These are phyloP conservation scores for Gyrodon lividus DNA, from an alignment of 768 basidiomycete genomes.

Conservation along the genomic window DNA sequence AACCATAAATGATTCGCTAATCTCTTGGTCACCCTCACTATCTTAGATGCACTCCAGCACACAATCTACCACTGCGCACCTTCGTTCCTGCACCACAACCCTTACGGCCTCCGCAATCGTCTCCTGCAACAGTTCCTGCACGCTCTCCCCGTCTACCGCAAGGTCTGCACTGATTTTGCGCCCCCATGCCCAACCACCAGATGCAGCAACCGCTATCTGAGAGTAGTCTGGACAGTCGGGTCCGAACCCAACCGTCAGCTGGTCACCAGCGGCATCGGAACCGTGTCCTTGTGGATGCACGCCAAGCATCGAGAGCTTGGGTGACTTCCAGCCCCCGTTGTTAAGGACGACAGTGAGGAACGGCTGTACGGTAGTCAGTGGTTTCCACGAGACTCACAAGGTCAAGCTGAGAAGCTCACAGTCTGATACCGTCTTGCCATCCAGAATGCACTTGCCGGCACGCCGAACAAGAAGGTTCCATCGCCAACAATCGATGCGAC, in stretches of 20 bases:
- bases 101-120: conserved; percentile 49
- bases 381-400: too few relatives aligned
- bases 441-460: conserved; percentile 69
- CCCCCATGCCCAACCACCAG: conserved; percentile 66
- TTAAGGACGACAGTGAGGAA: conserved; percentile 71
- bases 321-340: conserved; percentile 71
- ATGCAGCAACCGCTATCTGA: conserved; percentile 64
- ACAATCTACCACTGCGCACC: conserved; percentile 68
- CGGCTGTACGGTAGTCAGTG: conserved; percentile 40
- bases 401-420: conserved; percentile 34
- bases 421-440: conserved; percentile 69
- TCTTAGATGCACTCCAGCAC: conserved; percentile 44
- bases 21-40: too few relatives aligned
- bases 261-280: conserved; percentile 40
- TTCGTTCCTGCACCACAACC: conserved; percentile 53
- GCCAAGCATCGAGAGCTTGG: conserved; percentile 61
- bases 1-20: too few relatives aligned
- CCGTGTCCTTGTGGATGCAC: conserved; percentile 62
- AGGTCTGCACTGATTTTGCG: conserved; percentile 35
- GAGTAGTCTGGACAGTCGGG: conserved; percentile 60
- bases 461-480: conserved; percentile 65
- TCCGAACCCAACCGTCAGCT: conserved; percentile 64
- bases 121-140: conserved; percentile 26
- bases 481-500: conserved; percentile 64
- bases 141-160: conserved; percentile 23